These are phyloP conservation scores for Oidiodendron maius DNA, from an alignment of 495 filamentous ascomycete species.

Conservation along the genomic window DNA sequence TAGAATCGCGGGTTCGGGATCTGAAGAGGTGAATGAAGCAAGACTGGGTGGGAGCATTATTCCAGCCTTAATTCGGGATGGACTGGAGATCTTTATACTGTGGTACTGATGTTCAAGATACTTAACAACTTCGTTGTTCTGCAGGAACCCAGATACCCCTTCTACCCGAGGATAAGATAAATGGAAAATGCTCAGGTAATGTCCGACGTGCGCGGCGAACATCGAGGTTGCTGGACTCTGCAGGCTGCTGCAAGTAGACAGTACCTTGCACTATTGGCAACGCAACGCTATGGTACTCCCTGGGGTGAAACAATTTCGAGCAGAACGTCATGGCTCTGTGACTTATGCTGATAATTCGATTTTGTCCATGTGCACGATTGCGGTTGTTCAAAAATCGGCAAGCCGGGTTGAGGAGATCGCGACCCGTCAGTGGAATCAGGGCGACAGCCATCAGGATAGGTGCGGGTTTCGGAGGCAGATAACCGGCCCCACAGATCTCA, in stretches of 20 bases:
- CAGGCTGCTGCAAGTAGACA: not conserved
- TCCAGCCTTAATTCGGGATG: not conserved
- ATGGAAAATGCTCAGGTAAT: not conserved
- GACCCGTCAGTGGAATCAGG: not conserved
- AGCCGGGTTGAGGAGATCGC: not conserved
- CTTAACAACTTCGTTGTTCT: not conserved
- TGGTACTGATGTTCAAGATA: not conserved
- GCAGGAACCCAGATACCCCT: not conserved
- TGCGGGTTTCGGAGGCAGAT: not conserved
- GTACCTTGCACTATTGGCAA: not conserved
- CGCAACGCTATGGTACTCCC: not conserved
- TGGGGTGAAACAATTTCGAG: not conserved
- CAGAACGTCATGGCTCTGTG: not conserved
- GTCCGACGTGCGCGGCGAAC: too few species aligned
- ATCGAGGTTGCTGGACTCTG: not conserved
- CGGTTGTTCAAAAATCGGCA: not conserved
- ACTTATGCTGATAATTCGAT: not conserved
- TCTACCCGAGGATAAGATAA: not conserved
- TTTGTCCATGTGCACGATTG: not conserved
- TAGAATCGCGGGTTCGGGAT: not conserved
- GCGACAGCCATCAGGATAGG: not conserved
- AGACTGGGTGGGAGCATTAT: not conserved
- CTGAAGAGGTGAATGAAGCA: not conserved
- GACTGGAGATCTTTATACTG: slow-evolving; percentile 3
- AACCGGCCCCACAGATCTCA: not conserved